Percentiles rank a stretch among this genome's conserved stretches.
phyloP scores from a whole-genome alignment of 139 green algal genomes.

The Haematococcus sp. region DNA sequence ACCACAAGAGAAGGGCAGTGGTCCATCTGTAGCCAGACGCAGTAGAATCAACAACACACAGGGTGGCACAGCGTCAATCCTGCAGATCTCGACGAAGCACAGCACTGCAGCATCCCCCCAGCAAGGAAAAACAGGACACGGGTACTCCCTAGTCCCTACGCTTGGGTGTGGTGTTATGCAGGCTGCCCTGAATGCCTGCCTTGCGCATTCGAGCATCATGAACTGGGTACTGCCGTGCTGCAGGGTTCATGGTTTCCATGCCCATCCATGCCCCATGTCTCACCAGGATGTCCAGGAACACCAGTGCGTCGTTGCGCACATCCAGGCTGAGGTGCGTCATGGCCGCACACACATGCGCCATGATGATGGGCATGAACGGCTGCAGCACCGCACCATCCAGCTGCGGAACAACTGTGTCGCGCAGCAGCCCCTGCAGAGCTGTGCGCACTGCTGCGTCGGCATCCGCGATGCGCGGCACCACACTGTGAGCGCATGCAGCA shows the following conservation, averaged over 20 bases:
- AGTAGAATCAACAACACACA: no score
- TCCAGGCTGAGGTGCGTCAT: constrained; percentile 61
- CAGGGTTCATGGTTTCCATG: no score
- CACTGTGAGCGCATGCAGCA: not conserved
- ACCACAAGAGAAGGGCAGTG: constrained; percentile 49
- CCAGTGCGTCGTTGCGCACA: constrained; percentile 50
- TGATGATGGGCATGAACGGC: constrained; percentile 77
- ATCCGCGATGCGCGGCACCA: constrained; percentile 41
- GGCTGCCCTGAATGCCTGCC: no score
- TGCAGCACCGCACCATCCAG: constrained; percentile 46
- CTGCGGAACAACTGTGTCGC: constrained; percentile 43
- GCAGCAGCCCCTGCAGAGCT: constrained; percentile 34
- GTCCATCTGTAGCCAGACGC: constrained; percentile 38
- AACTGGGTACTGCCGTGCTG: no score
- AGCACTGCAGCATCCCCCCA: no score
- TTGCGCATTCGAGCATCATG: no score
- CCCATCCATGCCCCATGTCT: no score
- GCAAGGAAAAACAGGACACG: no score
- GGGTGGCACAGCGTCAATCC: no score
- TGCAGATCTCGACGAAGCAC: no score
- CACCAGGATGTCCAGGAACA: constrained; percentile 66
- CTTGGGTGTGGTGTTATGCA: no score
- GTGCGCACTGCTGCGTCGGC: constrained; percentile 31
- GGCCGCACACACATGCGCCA: constrained; percentile 70
- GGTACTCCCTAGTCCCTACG: no score